Evolutionary conservation across 148 eudicot species (phyloP).

Genomic region (Selenicereus undatus): DNA sequence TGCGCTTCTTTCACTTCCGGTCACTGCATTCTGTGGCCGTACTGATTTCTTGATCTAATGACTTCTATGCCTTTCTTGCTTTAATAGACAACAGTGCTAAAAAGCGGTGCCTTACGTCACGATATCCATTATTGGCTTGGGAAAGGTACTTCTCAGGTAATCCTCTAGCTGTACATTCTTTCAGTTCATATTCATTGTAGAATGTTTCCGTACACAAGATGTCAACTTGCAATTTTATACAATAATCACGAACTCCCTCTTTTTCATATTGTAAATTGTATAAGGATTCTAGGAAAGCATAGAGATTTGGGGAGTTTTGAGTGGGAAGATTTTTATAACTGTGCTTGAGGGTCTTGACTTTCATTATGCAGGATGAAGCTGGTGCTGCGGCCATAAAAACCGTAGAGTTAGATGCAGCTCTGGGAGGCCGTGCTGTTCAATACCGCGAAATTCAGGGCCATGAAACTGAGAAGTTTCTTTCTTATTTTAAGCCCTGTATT

Average conservation of each 20-base stretch:
- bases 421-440: slow-evolving; percentile 97
- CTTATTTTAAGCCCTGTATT: slow-evolving; percentile 96
- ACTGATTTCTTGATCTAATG: not conserved
- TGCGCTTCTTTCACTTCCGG: slow-evolving; percentile 6
- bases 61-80: slow-evolving; percentile 18
- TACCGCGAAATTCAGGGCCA: slow-evolving; percentile 95
- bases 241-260: not conserved
- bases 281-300: not conserved
- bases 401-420: slow-evolving; percentile 89
- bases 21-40: not conserved
- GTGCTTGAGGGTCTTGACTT: slow-evolving; percentile 20
- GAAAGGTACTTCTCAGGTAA: slow-evolving; percentile 88
- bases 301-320: not conserved
- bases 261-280: not conserved
- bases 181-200: slow-evolving; percentile 1
- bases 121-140: slow-evolving; percentile 99
- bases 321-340: not conserved
- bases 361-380: slow-evolving; percentile 79
- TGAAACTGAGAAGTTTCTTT: slow-evolving; percentile 97
- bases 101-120: slow-evolving; percentile 73
- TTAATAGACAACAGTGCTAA: slow-evolving; percentile 64
- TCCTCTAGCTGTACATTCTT: slow-evolving; percentile 16
- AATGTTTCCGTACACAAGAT: not conserved
- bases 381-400: slow-evolving; percentile 83
- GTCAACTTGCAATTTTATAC: not conserved